phyloP scores from a whole-genome alignment of 2,329 filamentous ascomycete species.

The Pyricularia sp. region DNA sequence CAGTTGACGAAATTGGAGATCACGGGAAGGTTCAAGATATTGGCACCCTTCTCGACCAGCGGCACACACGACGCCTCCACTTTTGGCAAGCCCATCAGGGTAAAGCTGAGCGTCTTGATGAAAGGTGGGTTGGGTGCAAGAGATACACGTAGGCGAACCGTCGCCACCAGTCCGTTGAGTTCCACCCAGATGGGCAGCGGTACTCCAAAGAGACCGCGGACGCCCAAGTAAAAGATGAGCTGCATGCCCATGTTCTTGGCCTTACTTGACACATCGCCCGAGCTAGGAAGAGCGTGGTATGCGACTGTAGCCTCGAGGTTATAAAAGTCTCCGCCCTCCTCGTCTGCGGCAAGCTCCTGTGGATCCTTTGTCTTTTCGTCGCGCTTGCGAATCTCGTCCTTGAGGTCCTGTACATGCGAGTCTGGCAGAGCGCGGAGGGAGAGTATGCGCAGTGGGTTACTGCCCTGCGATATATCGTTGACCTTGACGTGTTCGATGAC shows the following conservation, averaged over 20 bases:
- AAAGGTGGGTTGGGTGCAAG: conserved; percentile 87
- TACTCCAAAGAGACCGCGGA: conserved; percentile 79
- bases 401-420: conserved; percentile 65
- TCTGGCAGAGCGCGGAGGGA: conserved; percentile 80
- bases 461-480: conserved; percentile 87
- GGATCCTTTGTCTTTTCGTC: conserved; percentile 74
- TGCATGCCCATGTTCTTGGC: conserved; percentile 97
- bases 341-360: conserved; percentile 75
- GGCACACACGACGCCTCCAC: conserved; percentile 82
- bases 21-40: conserved; percentile 79
- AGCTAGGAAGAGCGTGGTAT: conserved; percentile 73
- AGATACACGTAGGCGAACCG: conserved; percentile 67
- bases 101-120: conserved; percentile 82
- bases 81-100: conserved; percentile 85
- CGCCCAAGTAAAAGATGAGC: conserved; percentile 81
- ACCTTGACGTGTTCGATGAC: conserved; percentile 91
- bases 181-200: conserved; percentile 83
- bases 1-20: conserved; percentile 98
- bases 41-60: conserved; percentile 82
- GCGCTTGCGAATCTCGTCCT: conserved; percentile 64
- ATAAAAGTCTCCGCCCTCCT: conserved; percentile 85
- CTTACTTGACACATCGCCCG: conserved; percentile 59
- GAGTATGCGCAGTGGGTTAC: conserved; percentile 76
- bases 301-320: conserved; percentile 85
- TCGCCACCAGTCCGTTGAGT: conserved; percentile 80